Conservation (phyloP, 2,329 filamentous ascomycete species). For the Claviceps monticola region DNA sequence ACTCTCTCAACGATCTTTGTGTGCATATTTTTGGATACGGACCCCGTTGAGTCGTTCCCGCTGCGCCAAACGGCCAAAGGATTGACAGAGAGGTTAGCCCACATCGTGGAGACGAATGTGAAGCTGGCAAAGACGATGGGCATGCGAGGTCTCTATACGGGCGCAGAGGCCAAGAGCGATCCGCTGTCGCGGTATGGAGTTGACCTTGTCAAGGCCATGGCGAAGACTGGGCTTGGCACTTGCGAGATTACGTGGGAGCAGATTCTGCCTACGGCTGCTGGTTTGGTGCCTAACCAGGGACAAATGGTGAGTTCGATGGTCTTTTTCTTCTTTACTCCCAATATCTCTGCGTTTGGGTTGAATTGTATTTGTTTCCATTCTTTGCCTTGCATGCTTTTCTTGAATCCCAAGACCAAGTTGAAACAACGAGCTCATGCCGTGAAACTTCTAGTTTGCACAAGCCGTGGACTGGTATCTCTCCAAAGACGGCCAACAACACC, state of each 20-base stretch:
- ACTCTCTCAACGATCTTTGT: slow-evolving; percentile 52
- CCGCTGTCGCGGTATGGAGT: slow-evolving; percentile 49
- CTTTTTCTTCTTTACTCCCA: too few species aligned
- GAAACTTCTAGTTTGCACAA: slow-evolving; percentile 44
- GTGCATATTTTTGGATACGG: slow-evolving; percentile 50
- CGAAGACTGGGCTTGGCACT: slow-evolving; percentile 46
- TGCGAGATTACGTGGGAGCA: slow-evolving; percentile 59
- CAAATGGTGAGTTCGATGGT: slow-evolving; percentile 37
- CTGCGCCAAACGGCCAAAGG: slow-evolving; percentile 44
- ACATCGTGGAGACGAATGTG: slow-evolving; percentile 49
- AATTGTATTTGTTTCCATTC: too few species aligned
- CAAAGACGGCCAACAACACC: slow-evolving; percentile 36
- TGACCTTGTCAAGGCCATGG: slow-evolving; percentile 48
- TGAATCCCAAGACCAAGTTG: too few species aligned
- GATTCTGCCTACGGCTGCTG: slow-evolving; percentile 51
- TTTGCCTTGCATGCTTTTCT: too few species aligned
- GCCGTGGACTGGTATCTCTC: slow-evolving; percentile 60
- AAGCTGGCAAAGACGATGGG: slow-evolving; percentile 35
- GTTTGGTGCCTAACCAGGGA: slow-evolving; percentile 57
- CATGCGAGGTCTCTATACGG: slow-evolving; percentile 35
- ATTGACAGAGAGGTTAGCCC: slow-evolving; percentile 44
- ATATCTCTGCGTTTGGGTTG: too few species aligned
- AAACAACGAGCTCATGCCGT: too few species aligned
- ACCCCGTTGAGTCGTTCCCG: slow-evolving; percentile 53
- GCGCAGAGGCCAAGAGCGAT: slow-evolving; percentile 33